Base-by-base conservation (phyloP, 75 land plant genomes). In the Selaginella tamariscina region DNA sequence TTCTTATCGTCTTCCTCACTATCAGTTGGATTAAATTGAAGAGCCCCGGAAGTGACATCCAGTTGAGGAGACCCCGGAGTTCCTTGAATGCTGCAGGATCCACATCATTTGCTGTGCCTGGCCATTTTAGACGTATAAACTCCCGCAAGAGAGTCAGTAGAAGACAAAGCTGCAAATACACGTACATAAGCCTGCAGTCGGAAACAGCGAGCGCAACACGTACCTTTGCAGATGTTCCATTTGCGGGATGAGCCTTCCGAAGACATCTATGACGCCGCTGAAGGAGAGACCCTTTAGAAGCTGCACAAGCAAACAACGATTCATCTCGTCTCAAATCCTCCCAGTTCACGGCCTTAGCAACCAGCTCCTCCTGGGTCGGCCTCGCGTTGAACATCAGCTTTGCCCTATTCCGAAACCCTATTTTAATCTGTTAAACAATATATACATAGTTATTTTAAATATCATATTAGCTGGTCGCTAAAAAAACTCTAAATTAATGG, bases 21-120 rank as follows among this genome's bases (percentile, higher is more conserved):
- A 39, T 39, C 49, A 39, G 49, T 39, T 39, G 49, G 49, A 39
- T 39, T 39, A 39, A 39, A 39, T 15, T 39, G 49, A 39, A 39
- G 49, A 39, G 49, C 49, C 49, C 49, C 49, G 49, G 49, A 39
- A 39, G 49, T 39, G 49, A 39, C 49, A 39, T 39, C 49, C 49
- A 39, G 49, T 39, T 39, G 49, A 39, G 49, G 49, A 39, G 49
- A 39, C 49, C 49, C 49, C 15, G 49, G 49, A 39, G 49, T 39
- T 39, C 49, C 49, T 39, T 39, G 49, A 39, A 39, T 39, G 49
- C 49, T 39, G 49, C 49, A 39, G 49, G 49, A 39, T 39, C 49
- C 15, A 39, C 49, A 39, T 39, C 49, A 39, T 39, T 39, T 39
- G 49, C 49, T 39, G 49, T 39, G 49, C 49, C 49, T 39, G 49